These are phyloP conservation scores for Physocladia obscura DNA, from an alignment of 192 early-diverging fungal species.

Conservation along the genomic window DNA sequence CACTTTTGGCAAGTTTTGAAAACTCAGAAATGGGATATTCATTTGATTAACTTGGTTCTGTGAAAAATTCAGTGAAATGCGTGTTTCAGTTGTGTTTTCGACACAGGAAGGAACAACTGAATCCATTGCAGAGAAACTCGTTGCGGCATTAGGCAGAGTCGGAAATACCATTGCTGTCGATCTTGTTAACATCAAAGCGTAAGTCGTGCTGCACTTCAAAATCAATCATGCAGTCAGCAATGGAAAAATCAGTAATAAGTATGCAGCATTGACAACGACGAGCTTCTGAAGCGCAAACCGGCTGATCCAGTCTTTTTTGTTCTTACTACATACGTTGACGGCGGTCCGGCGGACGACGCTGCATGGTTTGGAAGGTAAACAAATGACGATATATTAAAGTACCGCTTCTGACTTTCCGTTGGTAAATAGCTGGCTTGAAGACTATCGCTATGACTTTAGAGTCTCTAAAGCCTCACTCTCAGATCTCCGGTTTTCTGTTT, in stretches of 20 bases:
- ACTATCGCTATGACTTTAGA: slow-evolving; percentile 54
- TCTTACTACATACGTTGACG: slow-evolving; percentile 67
- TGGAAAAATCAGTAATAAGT: too few relatives aligned
- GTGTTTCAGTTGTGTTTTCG: slow-evolving; percentile 11
- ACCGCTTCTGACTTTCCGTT: too few relatives aligned
- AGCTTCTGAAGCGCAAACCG: slow-evolving; percentile 49
- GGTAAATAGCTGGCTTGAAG: slow-evolving; percentile 22
- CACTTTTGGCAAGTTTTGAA: too few relatives aligned
- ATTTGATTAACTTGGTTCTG: too few relatives aligned
- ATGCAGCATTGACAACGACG: slow-evolving; percentile 27
- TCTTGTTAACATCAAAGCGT: slow-evolving; percentile 11
- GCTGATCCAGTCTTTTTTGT: slow-evolving; percentile 60
- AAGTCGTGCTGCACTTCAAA: not conserved
- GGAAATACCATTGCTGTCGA: not conserved
- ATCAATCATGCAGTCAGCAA: not conserved
- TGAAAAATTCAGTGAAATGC: too few relatives aligned
- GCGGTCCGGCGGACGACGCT: slow-evolving; percentile 59
- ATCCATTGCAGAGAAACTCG: slow-evolving; percentile 19
- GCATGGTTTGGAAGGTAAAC: slow-evolving; percentile 51
- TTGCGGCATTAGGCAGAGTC: not conserved
- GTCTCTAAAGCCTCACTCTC: slow-evolving; percentile 53
- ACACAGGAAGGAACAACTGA: slow-evolving; percentile 22
- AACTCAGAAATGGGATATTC: too few relatives aligned
- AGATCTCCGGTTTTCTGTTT: slow-evolving; percentile 63
- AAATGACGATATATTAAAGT: not conserved